Conservation (phyloP, 2,329 filamentous ascomycete genomes). For the Aspergillus versicolor region DNA sequence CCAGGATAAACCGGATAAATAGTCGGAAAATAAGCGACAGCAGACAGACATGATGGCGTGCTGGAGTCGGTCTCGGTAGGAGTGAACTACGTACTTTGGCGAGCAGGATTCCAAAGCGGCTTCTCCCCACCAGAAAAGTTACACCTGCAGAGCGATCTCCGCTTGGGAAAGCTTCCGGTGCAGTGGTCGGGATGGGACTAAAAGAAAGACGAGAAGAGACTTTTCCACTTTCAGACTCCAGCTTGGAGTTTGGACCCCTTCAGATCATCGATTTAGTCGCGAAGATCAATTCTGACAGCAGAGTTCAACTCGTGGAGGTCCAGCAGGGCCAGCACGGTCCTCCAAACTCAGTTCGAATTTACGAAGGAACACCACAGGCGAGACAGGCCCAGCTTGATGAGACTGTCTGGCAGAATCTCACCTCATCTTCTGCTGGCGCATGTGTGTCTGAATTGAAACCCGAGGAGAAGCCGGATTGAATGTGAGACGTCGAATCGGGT, state of each 20-base stretch:
- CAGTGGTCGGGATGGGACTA: neutral
- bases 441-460: neutral
- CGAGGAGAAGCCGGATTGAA: conserved; percentile 11
- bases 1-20: neutral
- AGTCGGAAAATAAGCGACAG: neutral
- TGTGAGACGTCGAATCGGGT: conserved; percentile 16
- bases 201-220: neutral
- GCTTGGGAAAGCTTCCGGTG: conserved; percentile 5
- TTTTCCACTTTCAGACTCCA: neutral
- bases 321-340: neutral
- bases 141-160: conserved; percentile 10
- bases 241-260: neutral
- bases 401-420: neutral
- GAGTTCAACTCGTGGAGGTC: neutral
- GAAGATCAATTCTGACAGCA: conserved; percentile 3
- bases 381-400: neutral
- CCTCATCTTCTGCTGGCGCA: neutral
- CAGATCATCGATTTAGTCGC: conserved; percentile 1
- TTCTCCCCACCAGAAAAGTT: neutral
- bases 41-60: neutral
- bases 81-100: neutral
- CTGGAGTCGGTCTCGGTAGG: neutral
- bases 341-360: neutral
- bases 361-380: neutral
- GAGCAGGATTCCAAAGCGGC: neutral